A percentile compares a stretch with the other conserved stretches of the same genome.
Evolutionary conservation across 495 filamentous ascomycete genomes (phyloP).

Genomic region (Sphaerosporella brunnea): DNA sequence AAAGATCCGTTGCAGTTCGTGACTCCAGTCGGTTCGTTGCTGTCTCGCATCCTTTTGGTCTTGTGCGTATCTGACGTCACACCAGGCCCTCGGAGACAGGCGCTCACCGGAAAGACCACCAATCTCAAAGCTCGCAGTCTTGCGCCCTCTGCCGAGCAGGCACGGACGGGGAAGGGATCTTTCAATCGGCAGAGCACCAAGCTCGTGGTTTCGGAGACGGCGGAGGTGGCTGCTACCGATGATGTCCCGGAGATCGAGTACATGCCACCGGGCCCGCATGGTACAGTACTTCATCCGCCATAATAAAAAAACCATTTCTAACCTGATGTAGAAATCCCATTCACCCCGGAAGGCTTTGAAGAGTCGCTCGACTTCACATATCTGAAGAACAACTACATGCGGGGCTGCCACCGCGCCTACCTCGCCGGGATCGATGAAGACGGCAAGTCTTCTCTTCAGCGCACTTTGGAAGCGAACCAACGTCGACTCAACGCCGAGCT

Average conservation of each 20-base stretch:
- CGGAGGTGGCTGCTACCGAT: constrained; percentile 30
- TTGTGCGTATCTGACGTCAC: neutral
- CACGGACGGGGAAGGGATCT: neutral
- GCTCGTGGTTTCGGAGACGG: constrained; percentile 23
- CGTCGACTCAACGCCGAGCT: constrained; percentile 25
- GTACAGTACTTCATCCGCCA: no score
- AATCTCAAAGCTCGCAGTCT: constrained; percentile 34
- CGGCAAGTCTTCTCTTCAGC: constrained; percentile 45
- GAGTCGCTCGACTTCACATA: constrained; percentile 22
- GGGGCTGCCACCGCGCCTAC: constrained; percentile 47
- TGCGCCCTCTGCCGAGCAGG: constrained; percentile 3
- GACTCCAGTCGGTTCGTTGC: constrained; percentile 60
- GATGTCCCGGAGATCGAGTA: constrained; percentile 59
- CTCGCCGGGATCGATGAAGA: constrained; percentile 47
- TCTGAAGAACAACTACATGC: constrained; percentile 43
- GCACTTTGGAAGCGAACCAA: constrained; percentile 40
- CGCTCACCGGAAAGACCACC: constrained; percentile 87
- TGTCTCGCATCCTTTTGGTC: neutral
- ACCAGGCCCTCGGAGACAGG: constrained; percentile 50
- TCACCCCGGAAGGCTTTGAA: constrained; percentile 1
- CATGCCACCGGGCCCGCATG: constrained; percentile 47
- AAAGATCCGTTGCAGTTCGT: constrained; percentile 51
- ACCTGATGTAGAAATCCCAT: constrained; percentile 3
- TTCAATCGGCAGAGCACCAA: constrained; percentile 31
- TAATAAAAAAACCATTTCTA: no score